Base-by-base conservation (phyloP, 2,329 filamentous ascomycete species). In the Colletotrichum sidae region DNA sequence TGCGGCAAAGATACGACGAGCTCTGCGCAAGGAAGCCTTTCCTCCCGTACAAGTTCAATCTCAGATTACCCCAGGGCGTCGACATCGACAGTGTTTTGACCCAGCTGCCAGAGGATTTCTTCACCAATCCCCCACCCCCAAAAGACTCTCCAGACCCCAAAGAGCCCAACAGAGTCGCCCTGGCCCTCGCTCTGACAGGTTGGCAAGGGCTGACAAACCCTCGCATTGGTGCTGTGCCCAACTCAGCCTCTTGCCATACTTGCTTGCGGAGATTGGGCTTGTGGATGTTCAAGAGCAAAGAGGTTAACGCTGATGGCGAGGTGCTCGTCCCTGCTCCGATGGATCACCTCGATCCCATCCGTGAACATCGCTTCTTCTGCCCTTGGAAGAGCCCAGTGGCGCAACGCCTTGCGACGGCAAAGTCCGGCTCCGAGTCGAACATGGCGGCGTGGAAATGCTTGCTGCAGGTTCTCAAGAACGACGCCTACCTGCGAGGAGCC, bases 231-330 rank as follows among this genome's bases (percentile, higher is more conserved):
- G 78, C 88, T 2, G 87, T 91, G 25, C 88, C 90, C 45, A 91
- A 93, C 66, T 87, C 95, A 13, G 90, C 92, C 6, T 89, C 89
- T 5, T 99, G 96, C 76, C 86, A 90, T 64, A 92, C 93, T 17
- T 99, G 96, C 75, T 92, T 97, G 73, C 89, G 96, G 65, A 89
- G 94, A 2, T 83, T 98, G 0, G 96, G 96, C 0, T 83, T 99
- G 2, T 99, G 96, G 96, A 91, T 99, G 82, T 98, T 97, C 76
- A 91, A 89, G 72, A 90, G 89, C 76, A 94, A 90, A 76, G 86
- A 88, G 71, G 85, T 91, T 37, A 84, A 87, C 63, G 79, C 81
- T 1, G 77, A 79, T 13, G 83, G 83, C 0, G 77, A 83, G 41
- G 79, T 89, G 9, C 76, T 90, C 10, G 82, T 86, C 5, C 84